These are phyloP conservation scores for Vitis amurensis DNA, from an alignment of 164 flowering plant species.

Conservation along the genomic window DNA sequence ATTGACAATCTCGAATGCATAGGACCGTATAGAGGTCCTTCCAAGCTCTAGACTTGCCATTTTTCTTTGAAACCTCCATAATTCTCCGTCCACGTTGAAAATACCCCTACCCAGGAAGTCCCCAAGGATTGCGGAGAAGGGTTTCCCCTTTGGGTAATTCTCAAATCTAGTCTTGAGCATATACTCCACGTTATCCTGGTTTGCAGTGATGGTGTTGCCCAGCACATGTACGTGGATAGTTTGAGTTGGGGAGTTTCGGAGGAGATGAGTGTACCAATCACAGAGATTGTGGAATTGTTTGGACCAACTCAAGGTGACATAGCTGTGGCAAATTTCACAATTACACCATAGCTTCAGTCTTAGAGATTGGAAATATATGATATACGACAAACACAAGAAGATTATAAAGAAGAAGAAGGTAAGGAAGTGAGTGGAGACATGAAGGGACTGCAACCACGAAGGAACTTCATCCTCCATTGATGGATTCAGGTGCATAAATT, in stretches of 20 bases:
- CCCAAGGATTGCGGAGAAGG: conserved; percentile 45
- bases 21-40: conserved; percentile 26
- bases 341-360: conserved; percentile 29
- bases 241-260: conserved; percentile 34
- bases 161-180: conserved; percentile 58
- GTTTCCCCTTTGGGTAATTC: conserved; percentile 60
- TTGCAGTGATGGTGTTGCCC: conserved; percentile 51
- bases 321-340: conserved; percentile 42
- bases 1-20: conserved; percentile 32
- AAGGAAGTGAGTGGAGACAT: neutral
- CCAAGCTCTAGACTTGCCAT: conserved; percentile 48
- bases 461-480: conserved; percentile 22
- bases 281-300: conserved; percentile 38
- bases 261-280: conserved; percentile 57
- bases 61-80: conserved; percentile 52
- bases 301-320: conserved; percentile 36
- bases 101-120: conserved; percentile 62
- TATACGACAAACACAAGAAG: neutral
- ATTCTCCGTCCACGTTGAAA: conserved; percentile 61
- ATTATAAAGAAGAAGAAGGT: conserved; percentile 10
- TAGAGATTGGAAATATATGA: neutral
- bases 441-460: conserved; percentile 1
- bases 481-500: neutral
- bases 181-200: conserved; percentile 57
- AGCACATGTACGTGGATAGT: conserved; percentile 54